Evolutionary conservation across 495 filamentous ascomycete species (phyloP).

Genomic region (Neurospora sp.): DNA sequence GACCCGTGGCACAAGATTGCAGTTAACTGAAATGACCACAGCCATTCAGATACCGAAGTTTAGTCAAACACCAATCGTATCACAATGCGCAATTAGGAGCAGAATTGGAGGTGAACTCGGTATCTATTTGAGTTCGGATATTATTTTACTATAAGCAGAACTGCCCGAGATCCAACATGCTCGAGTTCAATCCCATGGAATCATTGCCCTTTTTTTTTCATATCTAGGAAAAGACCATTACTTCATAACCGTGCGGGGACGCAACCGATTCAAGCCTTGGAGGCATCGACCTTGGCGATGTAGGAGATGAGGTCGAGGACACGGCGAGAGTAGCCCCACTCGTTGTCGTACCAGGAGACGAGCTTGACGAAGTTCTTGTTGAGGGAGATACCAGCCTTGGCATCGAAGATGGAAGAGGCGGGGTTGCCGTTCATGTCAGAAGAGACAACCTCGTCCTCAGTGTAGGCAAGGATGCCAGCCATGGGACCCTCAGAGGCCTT

Average conservation of each 20-base stretch:
- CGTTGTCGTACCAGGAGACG: conserved; percentile 90
- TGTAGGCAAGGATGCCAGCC: conserved; percentile 81
- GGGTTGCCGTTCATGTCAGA: conserved; percentile 84
- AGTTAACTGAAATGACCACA: background rate
- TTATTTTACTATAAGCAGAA: background rate
- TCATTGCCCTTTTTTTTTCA: background rate
- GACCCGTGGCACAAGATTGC: too few relatives aligned
- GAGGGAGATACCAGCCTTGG: conserved; percentile 96
- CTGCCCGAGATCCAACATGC: background rate
- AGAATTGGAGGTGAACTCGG: background rate
- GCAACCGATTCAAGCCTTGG: conserved; percentile 27
- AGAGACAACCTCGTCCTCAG: conserved; percentile 95
- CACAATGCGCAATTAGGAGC: background rate
- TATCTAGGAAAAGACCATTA: background rate
- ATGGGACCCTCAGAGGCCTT: conserved; percentile 71
- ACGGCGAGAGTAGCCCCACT: conserved; percentile 93
- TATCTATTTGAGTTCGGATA: conserved; percentile 1
- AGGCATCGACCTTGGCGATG: conserved; percentile 76
- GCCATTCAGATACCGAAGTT: background rate
- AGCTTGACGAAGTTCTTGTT: conserved; percentile 99
- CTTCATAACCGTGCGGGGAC: conserved; percentile 10
- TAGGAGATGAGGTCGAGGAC: conserved; percentile 92
- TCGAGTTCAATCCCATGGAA: background rate
- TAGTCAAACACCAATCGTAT: background rate
- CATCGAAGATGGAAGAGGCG: conserved; percentile 96